Evolutionary conservation across 108 stramenopile genomes (phyloP).

Genomic region (Cyclotella choctawhatcheeana): DNA sequence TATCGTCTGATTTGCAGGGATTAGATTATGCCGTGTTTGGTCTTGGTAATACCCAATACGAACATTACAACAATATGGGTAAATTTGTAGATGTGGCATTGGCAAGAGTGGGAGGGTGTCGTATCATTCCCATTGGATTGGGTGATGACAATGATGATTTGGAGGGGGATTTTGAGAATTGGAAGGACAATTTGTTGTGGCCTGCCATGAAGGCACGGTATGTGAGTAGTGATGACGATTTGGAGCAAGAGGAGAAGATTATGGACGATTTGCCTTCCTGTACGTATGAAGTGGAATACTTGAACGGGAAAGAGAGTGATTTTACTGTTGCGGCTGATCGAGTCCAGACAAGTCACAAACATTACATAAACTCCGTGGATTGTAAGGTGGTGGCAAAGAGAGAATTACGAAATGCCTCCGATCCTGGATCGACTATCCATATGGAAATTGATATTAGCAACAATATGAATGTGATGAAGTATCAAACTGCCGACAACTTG

Average conservation of each 20-base stretch:
- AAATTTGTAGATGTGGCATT: slow-evolving; percentile 82
- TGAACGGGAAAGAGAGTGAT: slow-evolving; percentile 7
- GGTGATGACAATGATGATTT: slow-evolving; percentile 97
- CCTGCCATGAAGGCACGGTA: slow-evolving; percentile 60
- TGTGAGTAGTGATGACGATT: slow-evolving; percentile 28
- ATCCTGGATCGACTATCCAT: slow-evolving; percentile 92
- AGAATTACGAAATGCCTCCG: slow-evolving; percentile 80
- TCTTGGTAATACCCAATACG: slow-evolving; percentile 97
- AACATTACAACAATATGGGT: slow-evolving; percentile 97
- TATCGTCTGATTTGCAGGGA: slow-evolving; percentile 37
- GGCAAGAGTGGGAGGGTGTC: slow-evolving; percentile 72
- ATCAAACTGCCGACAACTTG: slow-evolving; percentile 96
- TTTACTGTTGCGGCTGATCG: background rate
- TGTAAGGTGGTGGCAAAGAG: slow-evolving; percentile 67
- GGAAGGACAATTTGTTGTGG: slow-evolving; percentile 91
- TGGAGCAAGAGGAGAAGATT: slow-evolving; percentile 14
- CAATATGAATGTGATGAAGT: slow-evolving; percentile 56
- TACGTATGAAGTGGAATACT: slow-evolving; percentile 64
- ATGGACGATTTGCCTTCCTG: slow-evolving; percentile 54
- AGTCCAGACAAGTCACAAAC: slow-evolving; percentile 74
- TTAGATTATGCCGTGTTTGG: slow-evolving; percentile 95
- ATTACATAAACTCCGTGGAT: slow-evolving; percentile 80
- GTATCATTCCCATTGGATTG: slow-evolving; percentile 75
- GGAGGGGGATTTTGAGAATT: slow-evolving; percentile 96
- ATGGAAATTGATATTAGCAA: slow-evolving; percentile 92